Percentiles rank a stretch among this genome's conserved stretches.
These are phyloP conservation scores for Flaveria sonorensis DNA, from an alignment of 129 eudicot genomes.

Conservation along the genomic window DNA sequence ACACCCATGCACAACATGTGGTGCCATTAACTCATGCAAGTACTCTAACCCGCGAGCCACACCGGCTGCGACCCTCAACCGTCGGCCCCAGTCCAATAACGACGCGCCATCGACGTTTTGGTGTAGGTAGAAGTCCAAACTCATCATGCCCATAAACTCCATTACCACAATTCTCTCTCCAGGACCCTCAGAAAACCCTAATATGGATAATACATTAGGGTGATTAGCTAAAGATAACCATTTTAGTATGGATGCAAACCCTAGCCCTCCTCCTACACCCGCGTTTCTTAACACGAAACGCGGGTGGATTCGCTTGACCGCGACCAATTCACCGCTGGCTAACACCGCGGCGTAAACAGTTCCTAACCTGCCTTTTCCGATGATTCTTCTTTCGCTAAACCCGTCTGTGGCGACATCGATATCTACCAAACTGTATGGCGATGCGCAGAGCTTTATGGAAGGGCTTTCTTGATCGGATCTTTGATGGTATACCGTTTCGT, in stretches of 20 bases:
- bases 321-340: conserved; percentile 61
- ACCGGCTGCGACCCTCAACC: conserved; percentile 72
- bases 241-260: conserved; percentile 59
- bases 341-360: conserved; percentile 65
- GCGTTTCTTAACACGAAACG: conserved; percentile 63
- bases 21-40: conserved; percentile 69
- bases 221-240: conserved; percentile 68
- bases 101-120: conserved; percentile 53
- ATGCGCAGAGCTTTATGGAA: conserved; percentile 50
- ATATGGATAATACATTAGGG: conserved; percentile 63
- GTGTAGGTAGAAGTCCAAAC: conserved; percentile 76
- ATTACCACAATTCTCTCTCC: conserved; percentile 82
- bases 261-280: conserved; percentile 40
- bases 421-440: conserved; percentile 54
- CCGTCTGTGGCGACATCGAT: conserved; percentile 82
- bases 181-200: conserved; percentile 85
- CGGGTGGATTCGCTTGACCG: conserved; percentile 69
- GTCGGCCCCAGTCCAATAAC: conserved; percentile 65
- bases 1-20: conserved; percentile 74
- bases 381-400: conserved; percentile 60
- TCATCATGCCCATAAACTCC: conserved; percentile 72
- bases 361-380: conserved; percentile 76
- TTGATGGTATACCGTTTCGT: conserved; percentile 39
- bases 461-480: conserved; percentile 39
- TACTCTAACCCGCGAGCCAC: conserved; percentile 81